Conservation (phyloP, 331 rosid species). For the Pyrus hybrid region DNA sequence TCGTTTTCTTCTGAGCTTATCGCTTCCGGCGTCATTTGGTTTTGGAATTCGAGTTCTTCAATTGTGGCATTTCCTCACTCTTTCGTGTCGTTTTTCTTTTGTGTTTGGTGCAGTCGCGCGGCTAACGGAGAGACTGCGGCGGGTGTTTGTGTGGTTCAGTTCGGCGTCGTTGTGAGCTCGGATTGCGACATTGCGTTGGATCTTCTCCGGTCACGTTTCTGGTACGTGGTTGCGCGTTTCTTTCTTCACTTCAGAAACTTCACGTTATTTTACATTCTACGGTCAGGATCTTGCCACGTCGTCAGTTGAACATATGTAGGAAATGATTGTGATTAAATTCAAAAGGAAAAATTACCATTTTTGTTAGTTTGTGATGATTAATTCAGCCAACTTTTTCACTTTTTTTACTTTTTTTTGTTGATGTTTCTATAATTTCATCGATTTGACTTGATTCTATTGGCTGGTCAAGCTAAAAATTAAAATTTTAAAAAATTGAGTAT, state of each 20-base stretch:
- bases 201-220: background rate
- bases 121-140: background rate
- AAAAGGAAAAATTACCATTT: background rate
- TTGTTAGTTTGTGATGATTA: background rate
- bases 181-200: background rate
- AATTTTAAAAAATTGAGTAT: background rate
- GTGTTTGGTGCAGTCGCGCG: background rate
- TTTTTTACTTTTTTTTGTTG: background rate
- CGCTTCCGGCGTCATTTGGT: background rate
- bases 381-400: background rate
- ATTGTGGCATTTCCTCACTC: background rate
- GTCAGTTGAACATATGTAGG: background rate
- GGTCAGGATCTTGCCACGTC: constrained; percentile 10
- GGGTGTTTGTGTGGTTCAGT: background rate
- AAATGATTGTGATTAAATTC: background rate
- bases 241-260: background rate
- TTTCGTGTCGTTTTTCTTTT: background rate
- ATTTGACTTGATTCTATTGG: background rate
- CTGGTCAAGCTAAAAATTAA: background rate
- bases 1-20: background rate
- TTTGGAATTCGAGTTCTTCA: background rate
- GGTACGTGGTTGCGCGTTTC: background rate
- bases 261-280: background rate
- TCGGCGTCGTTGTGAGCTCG: background rate
- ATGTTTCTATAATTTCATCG: background rate